Conservation (phyloP, 2,329 filamentous ascomycete genomes). For the Microsporum canis region DNA sequence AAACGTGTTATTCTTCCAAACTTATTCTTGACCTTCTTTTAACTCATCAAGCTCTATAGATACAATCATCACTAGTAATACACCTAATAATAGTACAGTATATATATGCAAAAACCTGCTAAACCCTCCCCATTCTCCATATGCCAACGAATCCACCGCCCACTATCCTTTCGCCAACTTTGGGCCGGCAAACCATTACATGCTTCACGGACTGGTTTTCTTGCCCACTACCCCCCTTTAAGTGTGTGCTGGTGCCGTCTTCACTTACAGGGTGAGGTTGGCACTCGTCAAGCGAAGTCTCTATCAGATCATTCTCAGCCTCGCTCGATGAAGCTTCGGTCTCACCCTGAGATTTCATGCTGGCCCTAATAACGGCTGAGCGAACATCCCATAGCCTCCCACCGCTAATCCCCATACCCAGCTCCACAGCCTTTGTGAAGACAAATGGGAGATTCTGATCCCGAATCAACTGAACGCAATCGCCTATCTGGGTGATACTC, state of each 20-base stretch:
- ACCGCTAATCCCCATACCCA: slow-evolving; percentile 36
- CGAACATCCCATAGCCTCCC: slow-evolving; percentile 40
- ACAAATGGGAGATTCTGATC: slow-evolving; percentile 44
- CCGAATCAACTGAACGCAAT: slow-evolving; percentile 48
- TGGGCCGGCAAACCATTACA: slow-evolving; percentile 43
- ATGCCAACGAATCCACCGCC: slow-evolving; percentile 44
- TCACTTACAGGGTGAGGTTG: neutral
- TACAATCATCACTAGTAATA: neutral
- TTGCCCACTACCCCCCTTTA: slow-evolving; percentile 9
- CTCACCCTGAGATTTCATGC: neutral
- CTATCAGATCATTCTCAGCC: neutral
- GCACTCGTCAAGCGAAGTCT: neutral
- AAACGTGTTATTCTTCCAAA: neutral
- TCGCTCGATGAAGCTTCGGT: slow-evolving; percentile 26
- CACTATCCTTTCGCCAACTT: slow-evolving; percentile 36
- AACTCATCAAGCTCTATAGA: neutral
- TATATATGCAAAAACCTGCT: neutral
- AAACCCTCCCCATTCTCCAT: slow-evolving; percentile 33
- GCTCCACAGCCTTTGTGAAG: slow-evolving; percentile 36
- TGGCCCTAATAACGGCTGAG: slow-evolving; percentile 26
- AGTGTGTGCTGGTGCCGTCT: neutral
- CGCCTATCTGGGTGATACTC: slow-evolving; percentile 64
- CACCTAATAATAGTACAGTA: neutral
- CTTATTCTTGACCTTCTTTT: neutral
- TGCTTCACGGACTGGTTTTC: slow-evolving; percentile 18